Evolutionary conservation across 768 basidiomycete genomes (phyloP), one percentile per base, ranked within the genome.

Genomic region (Macrolepiota albuminosa): DNA sequence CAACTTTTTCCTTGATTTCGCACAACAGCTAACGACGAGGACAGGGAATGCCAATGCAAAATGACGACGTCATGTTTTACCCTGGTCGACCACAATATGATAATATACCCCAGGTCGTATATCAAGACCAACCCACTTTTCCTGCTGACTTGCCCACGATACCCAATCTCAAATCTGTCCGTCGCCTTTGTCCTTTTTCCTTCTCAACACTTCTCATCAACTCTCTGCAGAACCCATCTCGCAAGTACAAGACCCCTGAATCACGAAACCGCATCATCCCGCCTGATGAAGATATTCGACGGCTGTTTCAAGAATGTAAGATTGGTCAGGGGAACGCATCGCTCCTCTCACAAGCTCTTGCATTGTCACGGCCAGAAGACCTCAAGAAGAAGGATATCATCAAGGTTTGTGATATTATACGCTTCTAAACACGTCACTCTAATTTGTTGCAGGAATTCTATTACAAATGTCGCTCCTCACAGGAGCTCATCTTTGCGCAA

Each of bases 301-400:
- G 90, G 16, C 72, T 97, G 52, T 85, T 91, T 65, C 85, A 93
- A 64, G 95, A 97, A 70, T 93, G 93, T 72, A 86, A 84, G 61
- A 84, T 93, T 42, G 93, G 88, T 3, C 81, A 82, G 57, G 89
- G 89, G n/a, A 93, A 93, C 66, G 93, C 94, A 0, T 75, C 77
- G 46, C 66, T 95, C 9, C 76, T 96, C 14, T 81, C 82, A 16
- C 85, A 95, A 67, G 83, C 91, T 1, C 74, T 95, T 56, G 79
- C 81, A 0, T 83, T 81, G 52, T 85, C 88, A 6, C 84, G 34
- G 1, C 89, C 90, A 0, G 87, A 89, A 56, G 86, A 91, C 54
- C 70, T 94, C 53, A 80, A 77, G 68, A 80, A 40, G 64, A 81
- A 81, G 69, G 80, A 81, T 7, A 77, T 95, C 50, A 88, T 94